phyloP scores from a whole-genome alignment of 1,139 yeast species.

The Geotrichum reessii region DNA sequence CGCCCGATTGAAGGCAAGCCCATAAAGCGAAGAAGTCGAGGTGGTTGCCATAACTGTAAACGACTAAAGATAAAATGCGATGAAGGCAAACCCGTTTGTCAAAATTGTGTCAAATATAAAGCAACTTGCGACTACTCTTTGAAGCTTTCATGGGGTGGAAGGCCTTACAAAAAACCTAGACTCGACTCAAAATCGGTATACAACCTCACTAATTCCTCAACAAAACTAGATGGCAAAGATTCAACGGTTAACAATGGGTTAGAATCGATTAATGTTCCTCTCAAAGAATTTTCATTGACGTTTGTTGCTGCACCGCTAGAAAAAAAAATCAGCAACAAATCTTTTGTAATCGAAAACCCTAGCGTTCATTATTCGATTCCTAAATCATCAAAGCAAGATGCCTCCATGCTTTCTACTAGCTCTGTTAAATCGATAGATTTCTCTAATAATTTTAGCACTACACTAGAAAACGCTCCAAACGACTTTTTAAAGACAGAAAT shows the following conservation, averaged over 20 bases:
- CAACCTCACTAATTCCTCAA: neutral
- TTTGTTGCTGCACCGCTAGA: slow-evolving; percentile 26
- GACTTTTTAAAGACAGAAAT: neutral
- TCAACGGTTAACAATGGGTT: neutral
- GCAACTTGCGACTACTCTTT: slow-evolving; percentile 58
- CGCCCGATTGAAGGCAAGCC: slow-evolving; percentile 23
- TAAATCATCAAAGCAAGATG: neutral
- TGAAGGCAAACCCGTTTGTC: slow-evolving; percentile 62
- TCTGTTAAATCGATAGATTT: neutral
- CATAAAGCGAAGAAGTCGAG: slow-evolving; percentile 29
- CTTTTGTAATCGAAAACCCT: slow-evolving; percentile 25
- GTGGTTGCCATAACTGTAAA: slow-evolving; percentile 34
- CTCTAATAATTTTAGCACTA: neutral
- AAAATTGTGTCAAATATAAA: slow-evolving; percentile 50
- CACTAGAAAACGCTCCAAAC: neutral
- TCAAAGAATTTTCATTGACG: slow-evolving; percentile 9
- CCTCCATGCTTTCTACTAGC: neutral
- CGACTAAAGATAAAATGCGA: slow-evolving; percentile 45
- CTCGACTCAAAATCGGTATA: slow-evolving; percentile 1
- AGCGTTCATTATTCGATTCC: slow-evolving; percentile 5
- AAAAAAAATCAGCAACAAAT: slow-evolving; percentile 19
- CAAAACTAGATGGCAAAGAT: neutral
- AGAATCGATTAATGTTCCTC: neutral
- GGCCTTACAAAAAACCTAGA: slow-evolving; percentile 48
- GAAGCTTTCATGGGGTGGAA: slow-evolving; percentile 71